These are phyloP conservation scores for Fusarium scirpi DNA, from an alignment of 2,329 filamentous ascomycete genomes.

Conservation along the genomic window DNA sequence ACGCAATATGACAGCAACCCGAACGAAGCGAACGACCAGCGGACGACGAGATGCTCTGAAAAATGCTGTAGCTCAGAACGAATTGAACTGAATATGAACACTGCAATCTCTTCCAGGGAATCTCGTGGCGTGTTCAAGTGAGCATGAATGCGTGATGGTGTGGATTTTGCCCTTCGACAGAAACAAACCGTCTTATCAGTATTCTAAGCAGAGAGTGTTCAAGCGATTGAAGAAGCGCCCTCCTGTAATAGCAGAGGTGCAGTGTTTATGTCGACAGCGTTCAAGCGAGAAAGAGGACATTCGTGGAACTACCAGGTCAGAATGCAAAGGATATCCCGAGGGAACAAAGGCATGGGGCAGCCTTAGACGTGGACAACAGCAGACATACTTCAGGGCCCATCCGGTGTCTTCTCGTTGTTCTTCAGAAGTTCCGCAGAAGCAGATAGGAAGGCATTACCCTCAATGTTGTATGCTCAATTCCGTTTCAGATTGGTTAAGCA, in stretches of 20 bases:
- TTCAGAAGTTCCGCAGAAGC: background rate
- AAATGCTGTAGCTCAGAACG: background rate
- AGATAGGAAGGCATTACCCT: background rate
- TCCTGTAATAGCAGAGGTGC: background rate
- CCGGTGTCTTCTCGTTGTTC: background rate
- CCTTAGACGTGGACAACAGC: background rate
- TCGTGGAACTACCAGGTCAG: too few species aligned
- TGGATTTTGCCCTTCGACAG: background rate
- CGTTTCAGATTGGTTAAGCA: background rate
- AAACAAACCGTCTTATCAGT: background rate
- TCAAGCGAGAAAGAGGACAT: background rate
- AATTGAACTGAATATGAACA: background rate
- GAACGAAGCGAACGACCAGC: conserved; percentile 1
- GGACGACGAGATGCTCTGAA: background rate
- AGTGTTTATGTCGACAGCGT: background rate
- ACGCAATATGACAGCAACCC: background rate
- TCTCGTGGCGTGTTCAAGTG: background rate
- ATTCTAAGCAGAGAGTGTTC: background rate
- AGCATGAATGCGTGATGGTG: background rate
- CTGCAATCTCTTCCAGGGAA: background rate
- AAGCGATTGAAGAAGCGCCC: background rate
- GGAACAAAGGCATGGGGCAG: conserved; percentile 1
- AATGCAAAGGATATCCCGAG: background rate
- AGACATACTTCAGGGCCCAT: background rate
- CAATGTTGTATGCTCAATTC: background rate